phyloP scores from a whole-genome alignment of 177 flowering plant species.

The Vitis hybrid region DNA sequence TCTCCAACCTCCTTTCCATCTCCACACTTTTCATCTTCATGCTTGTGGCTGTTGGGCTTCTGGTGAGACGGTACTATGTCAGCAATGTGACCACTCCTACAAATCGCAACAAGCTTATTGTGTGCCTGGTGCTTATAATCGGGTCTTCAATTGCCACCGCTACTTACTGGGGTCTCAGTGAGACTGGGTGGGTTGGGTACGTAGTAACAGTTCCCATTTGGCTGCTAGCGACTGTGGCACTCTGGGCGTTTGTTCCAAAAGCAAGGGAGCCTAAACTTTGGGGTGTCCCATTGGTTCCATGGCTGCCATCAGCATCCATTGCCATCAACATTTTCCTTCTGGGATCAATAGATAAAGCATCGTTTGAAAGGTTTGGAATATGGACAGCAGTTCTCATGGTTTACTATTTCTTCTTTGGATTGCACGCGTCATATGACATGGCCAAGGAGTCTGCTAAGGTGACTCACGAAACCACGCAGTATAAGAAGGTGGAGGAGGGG shows the following conservation, averaged over 20 bases:
- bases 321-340: conserved; percentile 49
- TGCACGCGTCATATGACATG: conserved; percentile 61
- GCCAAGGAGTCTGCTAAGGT: conserved; percentile 27
- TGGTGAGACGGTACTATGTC: conserved; percentile 53
- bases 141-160: conserved; percentile 38
- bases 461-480: conserved; percentile 5
- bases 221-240: conserved; percentile 37
- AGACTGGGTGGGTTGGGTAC: conserved; percentile 39
- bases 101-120: conserved; percentile 36
- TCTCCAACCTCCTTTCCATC: conserved; percentile 54
- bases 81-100: conserved; percentile 28
- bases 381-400: conserved; percentile 44
- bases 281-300: conserved; percentile 65
- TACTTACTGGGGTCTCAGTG: conserved; percentile 34
- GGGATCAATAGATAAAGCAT: conserved; percentile 46
- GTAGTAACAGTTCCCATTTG: conserved; percentile 36
- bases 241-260: conserved; percentile 28
- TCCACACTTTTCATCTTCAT: conserved; percentile 61
- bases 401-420: conserved; percentile 50
- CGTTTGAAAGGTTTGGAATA: conserved; percentile 44
- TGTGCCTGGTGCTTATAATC: conserved; percentile 26
- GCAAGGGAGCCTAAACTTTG: conserved; percentile 45
- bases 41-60: conserved; percentile 48
- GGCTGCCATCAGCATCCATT: conserved; percentile 53
- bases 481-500: conserved; percentile 26